Percentiles rank a stretch among this genome's conserved stretches.
phyloP scores from a whole-genome alignment of 805 yeast species.

The Phaffomyces opuntiae region DNA sequence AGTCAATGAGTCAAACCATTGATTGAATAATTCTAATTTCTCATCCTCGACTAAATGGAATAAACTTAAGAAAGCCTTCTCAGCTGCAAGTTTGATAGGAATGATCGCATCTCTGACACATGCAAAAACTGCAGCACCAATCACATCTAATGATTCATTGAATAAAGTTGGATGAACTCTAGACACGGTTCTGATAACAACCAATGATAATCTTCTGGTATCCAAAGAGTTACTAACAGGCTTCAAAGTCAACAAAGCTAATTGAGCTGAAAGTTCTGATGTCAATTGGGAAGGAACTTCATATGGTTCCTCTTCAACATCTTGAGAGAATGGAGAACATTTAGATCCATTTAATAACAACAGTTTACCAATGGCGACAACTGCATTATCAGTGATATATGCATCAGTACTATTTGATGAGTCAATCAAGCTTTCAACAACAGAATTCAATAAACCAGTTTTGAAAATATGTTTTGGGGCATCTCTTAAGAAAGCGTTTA shows the following conservation, averaged over 20 bases:
- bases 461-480: conserved; percentile 60
- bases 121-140: conserved; percentile 71
- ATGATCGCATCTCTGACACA: conserved; percentile 83
- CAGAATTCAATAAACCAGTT: conserved; percentile 41
- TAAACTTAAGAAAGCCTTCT: conserved; percentile 72
- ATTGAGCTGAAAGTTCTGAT: conserved; percentile 37
- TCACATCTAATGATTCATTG: conserved; percentile 42
- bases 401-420: conserved; percentile 36
- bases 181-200: conserved; percentile 67
- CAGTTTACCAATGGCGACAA: conserved; percentile 76
- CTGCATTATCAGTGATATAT: conserved; percentile 66
- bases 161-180: conserved; percentile 51
- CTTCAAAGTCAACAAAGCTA: conserved; percentile 40
- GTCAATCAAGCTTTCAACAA: conserved; percentile 40
- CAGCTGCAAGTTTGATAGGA: conserved; percentile 92
- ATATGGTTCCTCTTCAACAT: conserved; percentile 25
- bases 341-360: conserved; percentile 45
- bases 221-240: conserved; percentile 64
- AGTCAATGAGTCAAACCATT: conserved; percentile 51
- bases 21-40: conserved; percentile 42
- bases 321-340: conserved; percentile 29
- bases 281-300: conserved; percentile 37
- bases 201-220: conserved; percentile 71
- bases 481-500: conserved; percentile 75
- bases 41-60: conserved; percentile 69